Evolutionary conservation across 116 monocot species (phyloP).

Genomic region (Zostera marina): DNA sequence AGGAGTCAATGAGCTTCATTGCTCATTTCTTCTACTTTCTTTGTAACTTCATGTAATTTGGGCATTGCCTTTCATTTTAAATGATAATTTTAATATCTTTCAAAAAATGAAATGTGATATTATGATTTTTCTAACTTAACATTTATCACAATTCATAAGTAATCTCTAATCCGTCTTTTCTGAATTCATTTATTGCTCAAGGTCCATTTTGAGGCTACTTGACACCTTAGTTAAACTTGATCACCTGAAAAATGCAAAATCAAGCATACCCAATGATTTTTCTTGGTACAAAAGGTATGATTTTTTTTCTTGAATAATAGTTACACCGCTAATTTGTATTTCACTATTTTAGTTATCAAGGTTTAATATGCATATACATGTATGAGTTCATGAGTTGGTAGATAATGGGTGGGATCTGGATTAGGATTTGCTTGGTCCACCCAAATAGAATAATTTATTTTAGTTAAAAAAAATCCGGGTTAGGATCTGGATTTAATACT

Average conservation of each 20-base stretch:
- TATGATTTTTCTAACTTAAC: neutral
- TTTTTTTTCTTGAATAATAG: neutral
- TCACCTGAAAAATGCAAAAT: constrained; percentile 99
- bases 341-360: neutral
- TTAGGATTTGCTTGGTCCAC: no score
- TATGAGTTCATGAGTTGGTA: no score
- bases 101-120: neutral
- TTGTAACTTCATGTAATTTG: no score
- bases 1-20: no score
- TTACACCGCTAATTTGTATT: neutral
- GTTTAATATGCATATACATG: no score
- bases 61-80: no score
- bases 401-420: no score
- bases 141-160: neutral
- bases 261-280: constrained; percentile 99
- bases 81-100: neutral
- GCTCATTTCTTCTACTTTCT: no score
- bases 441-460: no score
- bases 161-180: neutral
- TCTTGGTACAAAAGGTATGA: constrained; percentile 98
- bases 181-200: constrained; percentile 8
- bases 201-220: constrained; percentile 95
- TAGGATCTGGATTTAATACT: no score
- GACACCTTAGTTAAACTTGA: constrained; percentile 92
- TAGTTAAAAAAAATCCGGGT: no score